Evolutionary conservation across 805 yeast species (phyloP), one percentile per base, ranked within the genome.

Genomic region (Kregervanrija pseudodelftensis): DNA sequence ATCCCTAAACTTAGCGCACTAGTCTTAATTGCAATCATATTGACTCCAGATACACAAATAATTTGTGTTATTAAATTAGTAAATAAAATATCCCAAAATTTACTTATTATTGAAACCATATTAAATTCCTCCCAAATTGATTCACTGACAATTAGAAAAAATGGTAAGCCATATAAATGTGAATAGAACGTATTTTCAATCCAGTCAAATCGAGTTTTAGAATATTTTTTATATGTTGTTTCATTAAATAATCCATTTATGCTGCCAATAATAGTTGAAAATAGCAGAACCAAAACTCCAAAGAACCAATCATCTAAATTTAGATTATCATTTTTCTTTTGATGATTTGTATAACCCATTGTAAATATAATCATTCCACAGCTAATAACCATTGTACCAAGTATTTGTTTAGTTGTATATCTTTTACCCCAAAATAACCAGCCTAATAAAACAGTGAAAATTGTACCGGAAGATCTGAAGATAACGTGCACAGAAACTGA

Each of bases 401-500:
- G 8, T 0, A 79, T 59, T 60, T 84, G 86, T 8, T 50, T 48
- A 1, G 33, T 13, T 8, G 67, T 59, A 55, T 80, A 82, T 30
- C 55, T 56, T 55, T 72, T 79, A 7, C 60, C 59, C 38, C 76
- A 78, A 10, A 71, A 45, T 5, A 70, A 40, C 51, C 59, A 62
- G 3, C 90, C 87, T 3, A 80, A 60, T 0, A 72, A 30, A 79
- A 85, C 73, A 0, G 85, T 77, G 13, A 80, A 60, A 7, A 79
- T 76, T 0, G 85, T 75, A 1, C 85, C 79, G 5, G 82, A 73
- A 11, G 87, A 80, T 42, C 89, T 60, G 51, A 82, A 68, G 8
- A 82, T 73, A 22, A 82, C 82, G 55, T 83, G 88, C 28, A 81
- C 59, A 0, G 90, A 87, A 15, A 84, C 73, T 3, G 83, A 73